Base-by-base conservation (phyloP, 106 monocot genomes). In the Dioscorea dumetorum region DNA sequence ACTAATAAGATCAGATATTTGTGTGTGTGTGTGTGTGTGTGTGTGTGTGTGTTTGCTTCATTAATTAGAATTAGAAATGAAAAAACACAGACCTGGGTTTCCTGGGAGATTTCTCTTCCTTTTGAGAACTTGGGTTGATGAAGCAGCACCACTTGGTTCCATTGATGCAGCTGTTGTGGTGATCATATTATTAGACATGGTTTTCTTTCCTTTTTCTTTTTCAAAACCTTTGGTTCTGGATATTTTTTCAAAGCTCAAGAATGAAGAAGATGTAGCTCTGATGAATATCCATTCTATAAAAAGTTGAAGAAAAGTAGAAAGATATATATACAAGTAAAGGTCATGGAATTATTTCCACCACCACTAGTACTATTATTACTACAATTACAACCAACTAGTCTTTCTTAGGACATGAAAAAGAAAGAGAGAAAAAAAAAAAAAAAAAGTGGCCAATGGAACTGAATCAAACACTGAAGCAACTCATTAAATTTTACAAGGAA, bases 21-120 rank as follows among this genome's bases (percentile, higher is more conserved):
- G n/a, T n/a, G n/a, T n/a, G n/a, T n/a, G n/a, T n/a, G n/a, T n/a
- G n/a, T n/a, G n/a, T n/a, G n/a, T n/a, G n/a, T n/a, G n/a, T n/a
- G n/a, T n/a, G n/a, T n/a, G n/a, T n/a, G n/a, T n/a, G n/a, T n/a
- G n/a, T n/a, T n/a, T n/a, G n/a, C n/a, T n/a, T n/a, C n/a, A n/a
- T 12, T 22, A 49, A 34, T 22, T 23, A 35, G 49, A 60, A 64
- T 51, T 52, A 50, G 51, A 71, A 12, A 65, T 33, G 49, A 8
- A 58, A 33, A 3, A 19, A 63, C 17, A 51, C 51, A 41, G 9
- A 86, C 86, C 86, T 82, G 86, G 86, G 60, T 87, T 87, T 59
- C 86, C 86, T 20, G 86, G 86, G 65, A 86, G 86, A 56, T 73
- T 82, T 31, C 86, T 74, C 66, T 75, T 86, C 54, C 68, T 70